Evolutionary conservation across 306 rosid genomes (phyloP).

Genomic region (Inga oerstediana): DNA sequence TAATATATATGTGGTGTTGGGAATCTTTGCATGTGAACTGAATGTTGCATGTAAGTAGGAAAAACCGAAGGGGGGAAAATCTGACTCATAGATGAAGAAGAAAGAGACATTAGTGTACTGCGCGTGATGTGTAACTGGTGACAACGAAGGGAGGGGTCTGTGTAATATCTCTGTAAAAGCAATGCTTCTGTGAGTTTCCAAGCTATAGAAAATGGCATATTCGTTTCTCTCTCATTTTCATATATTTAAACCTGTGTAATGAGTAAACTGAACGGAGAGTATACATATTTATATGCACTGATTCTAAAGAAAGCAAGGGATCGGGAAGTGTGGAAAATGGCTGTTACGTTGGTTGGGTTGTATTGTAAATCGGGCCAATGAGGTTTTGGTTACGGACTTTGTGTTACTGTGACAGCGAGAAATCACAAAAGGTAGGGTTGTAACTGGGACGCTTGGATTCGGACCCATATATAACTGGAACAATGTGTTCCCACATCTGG

Average conservation of each 20-base stretch:
- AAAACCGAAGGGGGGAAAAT: slow-evolving; percentile 33
- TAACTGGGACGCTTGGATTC: slow-evolving; percentile 14
- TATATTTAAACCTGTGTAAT: not conserved
- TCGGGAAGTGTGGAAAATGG: slow-evolving; percentile 31
- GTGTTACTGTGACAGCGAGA: slow-evolving; percentile 43
- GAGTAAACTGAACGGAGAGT: not conserved
- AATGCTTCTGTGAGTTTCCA: slow-evolving; percentile 60
- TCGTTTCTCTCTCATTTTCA: slow-evolving; percentile 37
- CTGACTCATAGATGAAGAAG: slow-evolving; percentile 26
- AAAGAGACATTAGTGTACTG: slow-evolving; percentile 27
- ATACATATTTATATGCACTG: slow-evolving; percentile 41
- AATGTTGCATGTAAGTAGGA: slow-evolving; percentile 47
- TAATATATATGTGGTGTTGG: slow-evolving; percentile 18
- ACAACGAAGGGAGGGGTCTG: slow-evolving; percentile 41
- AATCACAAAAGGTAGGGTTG: slow-evolving; percentile 33
- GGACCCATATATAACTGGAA: slow-evolving; percentile 31
- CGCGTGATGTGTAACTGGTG: slow-evolving; percentile 41
- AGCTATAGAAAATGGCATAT: slow-evolving; percentile 53
- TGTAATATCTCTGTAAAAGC: slow-evolving; percentile 48
- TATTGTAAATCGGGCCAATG: slow-evolving; percentile 14
- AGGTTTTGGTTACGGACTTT: slow-evolving; percentile 22
- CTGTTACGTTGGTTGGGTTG: slow-evolving; percentile 34
- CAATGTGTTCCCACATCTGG: slow-evolving; percentile 32
- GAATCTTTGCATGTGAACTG: slow-evolving; percentile 44
- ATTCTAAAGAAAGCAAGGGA: slow-evolving; percentile 51